These are phyloP conservation scores for Arthrobotrys sinensis DNA, from an alignment of 2,329 filamentous ascomycete species.

Conservation along the genomic window DNA sequence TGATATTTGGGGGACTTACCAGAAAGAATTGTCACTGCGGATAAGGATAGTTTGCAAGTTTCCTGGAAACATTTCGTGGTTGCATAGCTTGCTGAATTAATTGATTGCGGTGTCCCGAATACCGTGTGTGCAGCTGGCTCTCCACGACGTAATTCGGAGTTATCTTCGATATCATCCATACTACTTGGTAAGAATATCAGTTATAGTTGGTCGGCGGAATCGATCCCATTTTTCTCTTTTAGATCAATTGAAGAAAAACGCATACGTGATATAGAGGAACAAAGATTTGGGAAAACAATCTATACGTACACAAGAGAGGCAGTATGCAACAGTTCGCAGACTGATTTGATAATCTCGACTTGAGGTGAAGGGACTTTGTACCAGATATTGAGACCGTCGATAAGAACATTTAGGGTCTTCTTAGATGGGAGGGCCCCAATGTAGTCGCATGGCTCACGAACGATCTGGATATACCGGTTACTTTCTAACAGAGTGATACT, in stretches of 20 bases:
- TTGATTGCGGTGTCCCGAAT: conserved; percentile 2
- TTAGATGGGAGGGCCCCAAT: conserved; percentile 19
- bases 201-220: no score
- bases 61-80: conserved; percentile 2
- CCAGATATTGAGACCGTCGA: conserved; percentile 43
- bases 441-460: conserved; percentile 33
- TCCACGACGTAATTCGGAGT: conserved; percentile 10
- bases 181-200: not conserved
- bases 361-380: conserved; percentile 17
- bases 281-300: not conserved
- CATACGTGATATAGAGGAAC: not conserved
- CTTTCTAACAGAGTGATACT: not conserved
- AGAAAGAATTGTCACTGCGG: conserved; percentile 2
- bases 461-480: conserved; percentile 1
- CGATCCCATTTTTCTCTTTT: no score
- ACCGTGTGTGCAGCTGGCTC: conserved; percentile 19
- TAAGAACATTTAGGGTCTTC: conserved; percentile 16
- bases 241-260: not conserved
- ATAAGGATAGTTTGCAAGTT: not conserved
- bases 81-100: conserved; percentile 17
- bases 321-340: conserved; percentile 23
- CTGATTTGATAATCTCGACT: conserved; percentile 29
- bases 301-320: conserved; percentile 16
- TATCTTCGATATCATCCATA: conserved; percentile 35
- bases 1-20: not conserved